Evolutionary conservation across 768 basidiomycete genomes (phyloP), one percentile per base, ranked within the genome.

Genomic region (Mycena latifolia): DNA sequence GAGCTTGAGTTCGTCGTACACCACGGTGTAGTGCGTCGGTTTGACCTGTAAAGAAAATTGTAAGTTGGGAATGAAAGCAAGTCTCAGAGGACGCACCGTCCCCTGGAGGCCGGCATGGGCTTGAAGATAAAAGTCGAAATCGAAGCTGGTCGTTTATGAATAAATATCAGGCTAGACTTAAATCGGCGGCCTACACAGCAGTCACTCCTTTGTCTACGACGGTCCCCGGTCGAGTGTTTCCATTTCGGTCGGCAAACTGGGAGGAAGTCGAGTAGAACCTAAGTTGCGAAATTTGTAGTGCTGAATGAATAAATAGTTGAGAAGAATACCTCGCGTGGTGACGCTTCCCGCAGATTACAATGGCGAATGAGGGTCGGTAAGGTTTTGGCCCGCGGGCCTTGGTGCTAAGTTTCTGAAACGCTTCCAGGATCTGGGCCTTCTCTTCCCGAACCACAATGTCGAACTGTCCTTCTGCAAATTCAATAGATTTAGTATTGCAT

Each of bases 261-360:
- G 82, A 79, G 25, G 82, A 74, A 0, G 86, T 84, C 0, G 92
- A 83, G 75, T 82, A 93, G 75, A 89, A 88, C 27, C 89, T 84
- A 48, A 69, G 33, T 20, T 75, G 51, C 25, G 29, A n/a, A 8
- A 46, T 9, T n/a, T 56, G 20, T 20, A 57, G 9, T 55, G 6
- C 43, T 25, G 22, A 31, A 52, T 5, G 24, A 17, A 45, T 14
- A 39, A 4, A 47, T 37, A 29, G 7, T 70, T 28, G 72, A 59
- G 2, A 77, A 75, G 77, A 31, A 39, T 59, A 87, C 75, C 82
- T 84, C 6, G 88, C 86, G 69, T 89, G 86, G 70, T 90, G 89
- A 3, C 90, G 85, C 75, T 95, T 95, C 73, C 93, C 93, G 71
- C 94, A 95, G 43, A 95, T 89, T 63, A 92, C 77, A 70, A 95